These are phyloP conservation scores for Cyamopsis tetragonoloba DNA, from an alignment of 306 rosid species.

Conservation along the genomic window DNA sequence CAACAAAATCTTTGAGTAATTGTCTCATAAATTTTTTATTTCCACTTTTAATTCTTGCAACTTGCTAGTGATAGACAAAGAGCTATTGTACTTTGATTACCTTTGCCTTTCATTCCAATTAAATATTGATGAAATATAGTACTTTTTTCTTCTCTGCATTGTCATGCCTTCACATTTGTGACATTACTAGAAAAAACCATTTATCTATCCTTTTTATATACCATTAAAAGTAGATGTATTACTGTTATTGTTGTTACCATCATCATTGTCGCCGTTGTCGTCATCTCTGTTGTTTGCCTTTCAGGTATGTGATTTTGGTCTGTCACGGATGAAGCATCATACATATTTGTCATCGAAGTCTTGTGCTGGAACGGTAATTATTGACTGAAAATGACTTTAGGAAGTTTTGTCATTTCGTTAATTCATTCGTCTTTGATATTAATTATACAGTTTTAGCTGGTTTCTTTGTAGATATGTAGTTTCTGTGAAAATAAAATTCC, in stretches of 20 bases:
- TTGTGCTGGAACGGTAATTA: slow-evolving; percentile 97
- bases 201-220: background rate
- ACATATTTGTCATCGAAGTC: slow-evolving; percentile 94
- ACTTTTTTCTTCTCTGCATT: background rate
- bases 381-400: slow-evolving; percentile 3
- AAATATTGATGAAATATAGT: background rate
- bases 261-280: background rate
- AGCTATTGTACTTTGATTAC: background rate
- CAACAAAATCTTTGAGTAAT: background rate
- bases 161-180: background rate
- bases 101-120: background rate
- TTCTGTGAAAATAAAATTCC: background rate
- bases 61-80: background rate
- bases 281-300: slow-evolving; percentile 15
- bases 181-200: background rate
- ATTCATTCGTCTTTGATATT: slow-evolving; percentile 13
- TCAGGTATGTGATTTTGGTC: slow-evolving; percentile 97
- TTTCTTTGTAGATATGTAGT: slow-evolving; percentile 10
- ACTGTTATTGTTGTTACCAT: background rate
- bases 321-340: slow-evolving; percentile 90
- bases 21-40: background rate
- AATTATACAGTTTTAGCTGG: background rate
- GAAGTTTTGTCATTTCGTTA: slow-evolving; percentile 8
- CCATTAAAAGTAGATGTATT: slow-evolving; percentile 5
- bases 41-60: background rate